phyloP scores from a whole-genome alignment of 441 rosid species.

The Daphne laureola region DNA sequence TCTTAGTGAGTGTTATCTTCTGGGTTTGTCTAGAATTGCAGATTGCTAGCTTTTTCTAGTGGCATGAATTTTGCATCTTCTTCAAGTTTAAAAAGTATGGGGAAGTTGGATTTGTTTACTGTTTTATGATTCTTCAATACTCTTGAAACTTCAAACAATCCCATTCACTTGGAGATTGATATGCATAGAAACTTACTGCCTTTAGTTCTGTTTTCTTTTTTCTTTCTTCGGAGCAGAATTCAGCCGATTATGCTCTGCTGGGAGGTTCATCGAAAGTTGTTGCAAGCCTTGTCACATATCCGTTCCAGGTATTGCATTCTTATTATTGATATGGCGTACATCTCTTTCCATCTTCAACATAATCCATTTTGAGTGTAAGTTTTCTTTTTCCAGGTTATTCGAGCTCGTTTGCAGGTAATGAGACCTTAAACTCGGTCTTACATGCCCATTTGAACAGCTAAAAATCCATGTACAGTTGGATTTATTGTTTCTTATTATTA shows the following conservation, averaged over 20 bases:
- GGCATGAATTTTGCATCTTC: conserved; percentile 3
- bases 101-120: conserved; percentile 6
- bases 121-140: not conserved
- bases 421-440: conserved; percentile 4
- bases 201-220: not conserved
- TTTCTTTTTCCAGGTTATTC: conserved; percentile 56
- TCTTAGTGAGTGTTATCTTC: conserved; percentile 40
- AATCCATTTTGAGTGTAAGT: conserved; percentile 15
- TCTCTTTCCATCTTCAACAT: conserved; percentile 10
- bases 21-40: too few species aligned
- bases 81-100: too few species aligned
- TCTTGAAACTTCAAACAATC: not conserved
- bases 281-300: conserved; percentile 80
- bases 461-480: too few species aligned
- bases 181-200: conserved; percentile 5
- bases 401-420: conserved; percentile 82
- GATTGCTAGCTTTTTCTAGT: not conserved
- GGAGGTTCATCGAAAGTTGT: conserved; percentile 86
- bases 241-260: conserved; percentile 77
- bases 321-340: conserved; percentile 7
- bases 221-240: conserved; percentile 49
- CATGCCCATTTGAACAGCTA: not conserved
- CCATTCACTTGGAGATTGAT: not conserved
- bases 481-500: too few species aligned
- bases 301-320: conserved; percentile 56